Base-by-base conservation (phyloP, 768 basidiomycete species). In the Phylloporus rhodoxanthus region DNA sequence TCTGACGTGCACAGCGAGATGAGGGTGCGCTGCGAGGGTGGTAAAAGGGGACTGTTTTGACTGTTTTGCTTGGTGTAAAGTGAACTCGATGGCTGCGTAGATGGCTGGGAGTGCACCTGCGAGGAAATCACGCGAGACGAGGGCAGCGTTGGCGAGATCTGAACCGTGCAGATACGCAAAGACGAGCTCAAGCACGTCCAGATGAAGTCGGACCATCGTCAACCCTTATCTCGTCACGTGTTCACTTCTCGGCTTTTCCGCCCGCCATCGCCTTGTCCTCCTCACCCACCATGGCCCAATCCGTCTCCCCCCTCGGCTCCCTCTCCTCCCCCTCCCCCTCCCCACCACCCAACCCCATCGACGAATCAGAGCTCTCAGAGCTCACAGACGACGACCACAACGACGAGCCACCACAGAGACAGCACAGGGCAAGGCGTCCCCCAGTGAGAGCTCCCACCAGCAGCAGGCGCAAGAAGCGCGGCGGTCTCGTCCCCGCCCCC, bases 361-460 rank as follows among this genome's bases (percentile, higher is more conserved):
- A 63, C 56, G 85, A 80, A 66, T 88, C 87, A 6, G 87, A 89
- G 70, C 79, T 90, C 51, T 88, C 86, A 37, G 87, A 87, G 64
- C 80, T 90, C 63, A 89, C 87, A 14, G 87, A 90, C 61, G 87
- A 89, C 61, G 86, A 88, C 57, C 78, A 84, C 57, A 57, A 66
- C 21, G 54, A 55, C 45, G 45, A 57, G 30, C n/a, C 51, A 8
- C 41, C 15, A n/a, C 33, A 53, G 44, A 48, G 53, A 23, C 63
- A 51, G 50, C 54, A 51, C 38, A 33, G 36, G 38, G 8, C 37
- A 4, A 14, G 25, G 17, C 53, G 2, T 20, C 44, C 47, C 7
- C 44, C n/a, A 32, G 36, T 32, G 53, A 47, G 36, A 20, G 57
- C 6, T 42, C 37, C 64, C 14, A 45, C 56, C 8, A 54, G 49